Percentiles rank a stretch among this genome's conserved stretches.
These are phyloP conservation scores for Glonium stellatum DNA, from an alignment of 495 filamentous ascomycete species.

Conservation along the genomic window DNA sequence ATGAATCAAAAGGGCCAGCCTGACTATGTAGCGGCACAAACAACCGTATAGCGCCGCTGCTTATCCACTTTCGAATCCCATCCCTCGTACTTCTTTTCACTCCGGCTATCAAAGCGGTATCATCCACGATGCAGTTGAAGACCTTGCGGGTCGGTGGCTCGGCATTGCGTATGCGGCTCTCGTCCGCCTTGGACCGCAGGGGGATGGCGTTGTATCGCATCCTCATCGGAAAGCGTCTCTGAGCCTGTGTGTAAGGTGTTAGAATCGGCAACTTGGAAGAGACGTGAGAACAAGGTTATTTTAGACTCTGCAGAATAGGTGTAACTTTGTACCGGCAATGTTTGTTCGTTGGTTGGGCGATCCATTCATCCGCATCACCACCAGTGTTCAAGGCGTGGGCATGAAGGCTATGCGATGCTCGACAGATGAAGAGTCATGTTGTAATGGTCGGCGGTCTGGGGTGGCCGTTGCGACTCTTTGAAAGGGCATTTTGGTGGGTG, in stretches of 20 bases:
- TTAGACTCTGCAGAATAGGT: background rate
- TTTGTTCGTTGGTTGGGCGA: slow-evolving; percentile 1
- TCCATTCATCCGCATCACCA: slow-evolving; percentile 4
- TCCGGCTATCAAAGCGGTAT: slow-evolving; percentile 61
- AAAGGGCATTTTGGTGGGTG: background rate
- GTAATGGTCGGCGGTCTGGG: background rate
- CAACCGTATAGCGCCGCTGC: slow-evolving; percentile 55
- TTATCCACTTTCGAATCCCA: slow-evolving; percentile 59
- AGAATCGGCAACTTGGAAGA: background rate
- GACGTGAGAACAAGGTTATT: background rate
- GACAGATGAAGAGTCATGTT: background rate
- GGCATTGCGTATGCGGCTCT: slow-evolving; percentile 15
- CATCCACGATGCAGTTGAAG: slow-evolving; percentile 70
- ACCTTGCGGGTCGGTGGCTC: slow-evolving; percentile 47
- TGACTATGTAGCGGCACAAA: slow-evolving; percentile 63
- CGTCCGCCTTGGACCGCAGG: slow-evolving; percentile 20
- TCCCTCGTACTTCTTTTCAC: slow-evolving; percentile 50
- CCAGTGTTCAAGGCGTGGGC: background rate
- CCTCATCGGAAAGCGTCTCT: slow-evolving; percentile 4
- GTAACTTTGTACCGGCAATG: background rate
- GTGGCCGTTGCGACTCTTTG: background rate
- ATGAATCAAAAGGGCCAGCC: background rate
- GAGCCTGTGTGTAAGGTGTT: slow-evolving; percentile 5
- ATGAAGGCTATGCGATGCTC: background rate
- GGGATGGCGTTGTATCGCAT: slow-evolving; percentile 25